Evolutionary conservation across 2,329 filamentous ascomycete genomes (phyloP).

Genomic region (Phoma sp.): DNA sequence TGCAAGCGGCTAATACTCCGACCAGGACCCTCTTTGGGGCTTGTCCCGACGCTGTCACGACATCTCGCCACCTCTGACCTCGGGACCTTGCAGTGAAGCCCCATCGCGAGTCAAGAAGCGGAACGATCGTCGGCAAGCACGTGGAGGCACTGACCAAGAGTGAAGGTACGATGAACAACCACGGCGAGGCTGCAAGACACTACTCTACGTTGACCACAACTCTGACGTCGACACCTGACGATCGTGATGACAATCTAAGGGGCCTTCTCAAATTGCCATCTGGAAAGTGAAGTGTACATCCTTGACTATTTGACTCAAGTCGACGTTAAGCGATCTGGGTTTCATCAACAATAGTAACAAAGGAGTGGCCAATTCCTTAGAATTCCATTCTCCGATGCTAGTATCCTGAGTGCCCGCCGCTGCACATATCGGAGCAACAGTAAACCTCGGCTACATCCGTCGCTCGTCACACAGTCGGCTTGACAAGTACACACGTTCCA

Average conservation of each 20-base stretch:
- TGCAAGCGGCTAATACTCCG: conserved; percentile 12
- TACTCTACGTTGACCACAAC: neutral
- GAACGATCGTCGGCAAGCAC: conserved; percentile 18
- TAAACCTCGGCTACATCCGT: neutral
- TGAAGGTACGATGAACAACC: conserved; percentile 1
- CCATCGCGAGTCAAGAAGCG: conserved; percentile 12
- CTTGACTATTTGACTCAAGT: neutral
- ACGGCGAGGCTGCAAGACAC: conserved; percentile 8
- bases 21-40: conserved; percentile 8
- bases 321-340: neutral
- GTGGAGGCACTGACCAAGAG: conserved; percentile 16
- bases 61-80: conserved; percentile 16
- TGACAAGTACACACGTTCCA: neutral
- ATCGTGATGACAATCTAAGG: conserved; percentile 9
- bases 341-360: neutral
- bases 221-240: conserved; percentile 5
- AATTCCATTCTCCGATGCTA: neutral
- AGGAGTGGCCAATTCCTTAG: neutral
- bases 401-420: neutral
- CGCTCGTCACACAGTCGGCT: conserved; percentile 1
- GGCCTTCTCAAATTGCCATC: neutral
- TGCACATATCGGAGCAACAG: neutral
- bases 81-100: conserved; percentile 7
- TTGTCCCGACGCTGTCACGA: conserved; percentile 16
- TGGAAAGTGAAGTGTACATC: neutral